Evolutionary conservation across 441 rosid species (phyloP).

Genomic region (Adansonia madagascariensis): DNA sequence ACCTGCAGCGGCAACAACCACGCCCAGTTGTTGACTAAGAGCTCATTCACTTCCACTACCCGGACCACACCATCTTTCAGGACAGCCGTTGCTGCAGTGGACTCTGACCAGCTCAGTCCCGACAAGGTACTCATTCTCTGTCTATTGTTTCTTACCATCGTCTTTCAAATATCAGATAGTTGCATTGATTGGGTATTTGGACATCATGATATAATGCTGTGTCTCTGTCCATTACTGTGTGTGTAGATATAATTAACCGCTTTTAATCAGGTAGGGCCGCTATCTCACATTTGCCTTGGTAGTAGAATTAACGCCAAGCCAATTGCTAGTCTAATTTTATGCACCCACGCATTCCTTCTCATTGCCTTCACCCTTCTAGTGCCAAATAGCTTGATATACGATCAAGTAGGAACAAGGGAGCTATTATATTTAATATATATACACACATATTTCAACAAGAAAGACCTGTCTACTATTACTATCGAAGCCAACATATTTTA

Average conservation of each 20-base stretch:
- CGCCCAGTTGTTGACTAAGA: conserved; percentile 10
- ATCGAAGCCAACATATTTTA: background rate
- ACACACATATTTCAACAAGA: conserved; percentile 2
- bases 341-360: background rate
- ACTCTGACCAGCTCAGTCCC: conserved; percentile 48
- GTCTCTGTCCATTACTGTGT: conserved; percentile 8
- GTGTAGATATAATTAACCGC: background rate
- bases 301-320: background rate
- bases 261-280: background rate
- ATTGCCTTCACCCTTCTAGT: conserved; percentile 4
- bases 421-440: background rate
- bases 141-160: background rate
- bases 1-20: background rate
- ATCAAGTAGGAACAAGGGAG: background rate
- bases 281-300: background rate
- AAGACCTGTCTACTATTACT: conserved; percentile 1
- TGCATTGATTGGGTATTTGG: conserved; percentile 11
- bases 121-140: conserved; percentile 38
- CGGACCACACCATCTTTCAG: conserved; percentile 40
- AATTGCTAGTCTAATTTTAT: background rate
- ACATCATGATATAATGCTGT: background rate
- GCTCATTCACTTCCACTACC: conserved; percentile 7
- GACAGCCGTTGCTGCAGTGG: conserved; percentile 50
- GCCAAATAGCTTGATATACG: conserved; percentile 5
- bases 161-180: background rate